Evolutionary conservation across 2,329 filamentous ascomycete species (phyloP).

Genomic region (Plenodomus biglobosus): DNA sequence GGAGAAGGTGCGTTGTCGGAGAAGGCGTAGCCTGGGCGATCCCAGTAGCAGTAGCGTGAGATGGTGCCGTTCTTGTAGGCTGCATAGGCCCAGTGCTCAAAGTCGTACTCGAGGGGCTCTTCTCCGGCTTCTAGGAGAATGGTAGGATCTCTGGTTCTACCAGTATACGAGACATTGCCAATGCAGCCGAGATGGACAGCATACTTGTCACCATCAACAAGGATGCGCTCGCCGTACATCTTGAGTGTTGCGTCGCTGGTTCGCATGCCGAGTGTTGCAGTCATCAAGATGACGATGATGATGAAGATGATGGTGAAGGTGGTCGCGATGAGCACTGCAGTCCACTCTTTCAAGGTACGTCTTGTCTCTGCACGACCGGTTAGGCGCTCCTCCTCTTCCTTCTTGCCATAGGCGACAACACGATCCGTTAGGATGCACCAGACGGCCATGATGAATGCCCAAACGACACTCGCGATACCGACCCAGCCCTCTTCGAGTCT

Average conservation of each 20-base stretch:
- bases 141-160: slow-evolving; percentile 67
- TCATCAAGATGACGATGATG: slow-evolving; percentile 71
- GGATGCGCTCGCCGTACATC: slow-evolving; percentile 73
- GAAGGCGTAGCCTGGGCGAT: slow-evolving; percentile 87
- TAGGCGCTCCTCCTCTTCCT: slow-evolving; percentile 86
- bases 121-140: slow-evolving; percentile 85
- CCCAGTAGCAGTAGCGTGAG: slow-evolving; percentile 88
- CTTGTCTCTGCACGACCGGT: slow-evolving; percentile 87
- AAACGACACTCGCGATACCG: slow-evolving; percentile 81
- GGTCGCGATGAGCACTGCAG: slow-evolving; percentile 74
- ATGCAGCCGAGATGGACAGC: slow-evolving; percentile 82
- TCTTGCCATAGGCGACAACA: slow-evolving; percentile 87
- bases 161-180: slow-evolving; percentile 64
- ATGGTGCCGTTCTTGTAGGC: slow-evolving; percentile 80
- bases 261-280: slow-evolving; percentile 76
- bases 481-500: slow-evolving; percentile 87
- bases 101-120: slow-evolving; percentile 71
- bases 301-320: slow-evolving; percentile 70
- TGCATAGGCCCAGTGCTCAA: slow-evolving; percentile 78
- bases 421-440: slow-evolving; percentile 81
- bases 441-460: slow-evolving; percentile 75
- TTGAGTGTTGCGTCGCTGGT: slow-evolving; percentile 74
- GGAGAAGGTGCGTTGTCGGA: slow-evolving; percentile 91
- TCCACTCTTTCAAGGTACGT: slow-evolving; percentile 80
- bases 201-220: slow-evolving; percentile 83